Evolutionary conservation across 2,329 filamentous ascomycete species (phyloP), one percentile per base, ranked within the genome.

Genomic region (Emmonsiellopsis sp.): DNA sequence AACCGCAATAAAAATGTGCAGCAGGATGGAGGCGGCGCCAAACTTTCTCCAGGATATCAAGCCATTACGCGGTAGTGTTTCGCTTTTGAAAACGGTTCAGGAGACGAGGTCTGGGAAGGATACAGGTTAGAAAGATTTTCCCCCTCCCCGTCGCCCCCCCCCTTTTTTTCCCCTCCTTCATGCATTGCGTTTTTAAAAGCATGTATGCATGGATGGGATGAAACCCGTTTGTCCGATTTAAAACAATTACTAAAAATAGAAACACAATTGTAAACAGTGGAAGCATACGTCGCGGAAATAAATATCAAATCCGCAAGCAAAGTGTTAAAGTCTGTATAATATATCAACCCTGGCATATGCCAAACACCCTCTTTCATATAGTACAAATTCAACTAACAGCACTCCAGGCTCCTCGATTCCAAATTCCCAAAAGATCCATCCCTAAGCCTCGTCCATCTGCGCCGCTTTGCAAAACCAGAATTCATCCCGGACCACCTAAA

Each of bases 201-300:
- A 31, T 45, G 43, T 2, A 45, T 31, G n/a, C 17, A 21, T 31
- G 21, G 3, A 27, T 27, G 21, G 21, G 21, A 27, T 27, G 21
- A 27, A 27, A 27, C 21, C 21, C 21, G 21, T 27, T 27, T 27
- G 3, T 27, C 21, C 21, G 21, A 27, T 27, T 27, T 27, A 5
- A 27, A 27, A 27, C 21, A 27, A 27, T 27, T 27, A 27, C 21
- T 27, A 27, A 27, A 27, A 5, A 27, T 27, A 27, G 21, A 27
- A 27, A 27, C 21, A 27, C 21, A 3, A 27, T 31, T n/a, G 3
- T 5, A 42, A 31, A 42, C 55, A 75, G 73, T 59, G 33, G 66
- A 73, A 49, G 73, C 72, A 11, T 72, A 71, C 52, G 68, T 71
- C 47, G 68, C 68, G 17, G 72, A 74, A 61, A 69, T 76, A 53